A percentile compares a stretch with the other conserved stretches of the same genome.
Evolutionary conservation across 108 stramenopile species (phyloP).

Genomic region (Schizochytrium sp.): DNA sequence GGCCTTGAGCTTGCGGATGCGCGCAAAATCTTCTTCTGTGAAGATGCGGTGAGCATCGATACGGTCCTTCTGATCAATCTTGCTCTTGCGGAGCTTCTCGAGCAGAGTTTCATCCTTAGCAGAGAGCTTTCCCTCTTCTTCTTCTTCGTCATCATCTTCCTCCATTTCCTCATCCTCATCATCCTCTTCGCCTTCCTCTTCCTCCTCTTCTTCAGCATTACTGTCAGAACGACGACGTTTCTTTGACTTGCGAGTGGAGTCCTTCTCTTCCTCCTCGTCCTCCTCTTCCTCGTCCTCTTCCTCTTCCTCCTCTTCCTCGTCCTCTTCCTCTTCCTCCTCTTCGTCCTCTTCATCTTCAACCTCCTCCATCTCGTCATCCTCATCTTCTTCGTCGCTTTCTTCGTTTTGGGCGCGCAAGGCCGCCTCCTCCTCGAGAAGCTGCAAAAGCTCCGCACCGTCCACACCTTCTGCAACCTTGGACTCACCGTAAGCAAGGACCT

Average conservation of each 20-base stretch:
- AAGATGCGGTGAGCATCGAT: conserved; percentile 86
- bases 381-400: conserved; percentile 60
- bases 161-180: conserved; percentile 70
- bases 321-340: conserved; percentile 73
- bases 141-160: conserved; percentile 62
- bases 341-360: conserved; percentile 75
- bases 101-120: conserved; percentile 59
- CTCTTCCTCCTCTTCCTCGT: conserved; percentile 73
- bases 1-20: conserved; percentile 88
- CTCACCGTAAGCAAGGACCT: conserved; percentile 89
- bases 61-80: conserved; percentile 81
- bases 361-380: conserved; percentile 70
- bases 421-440: conserved; percentile 80
- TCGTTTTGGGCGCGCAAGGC: conserved; percentile 73
- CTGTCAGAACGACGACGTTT: not conserved
- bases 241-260: conserved; percentile 62
- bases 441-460: conserved; percentile 92
- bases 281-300: conserved; percentile 73
- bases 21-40: conserved; percentile 83
- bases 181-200: conserved; percentile 74
- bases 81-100: conserved; percentile 27
- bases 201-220: conserved; percentile 73
- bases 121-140: conserved; percentile 65
- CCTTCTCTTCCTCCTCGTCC: conserved; percentile 72
- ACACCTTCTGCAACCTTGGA: conserved; percentile 83